Conservation (phyloP, 2,329 filamentous ascomycete genomes). For the Calonectria pteridis region DNA sequence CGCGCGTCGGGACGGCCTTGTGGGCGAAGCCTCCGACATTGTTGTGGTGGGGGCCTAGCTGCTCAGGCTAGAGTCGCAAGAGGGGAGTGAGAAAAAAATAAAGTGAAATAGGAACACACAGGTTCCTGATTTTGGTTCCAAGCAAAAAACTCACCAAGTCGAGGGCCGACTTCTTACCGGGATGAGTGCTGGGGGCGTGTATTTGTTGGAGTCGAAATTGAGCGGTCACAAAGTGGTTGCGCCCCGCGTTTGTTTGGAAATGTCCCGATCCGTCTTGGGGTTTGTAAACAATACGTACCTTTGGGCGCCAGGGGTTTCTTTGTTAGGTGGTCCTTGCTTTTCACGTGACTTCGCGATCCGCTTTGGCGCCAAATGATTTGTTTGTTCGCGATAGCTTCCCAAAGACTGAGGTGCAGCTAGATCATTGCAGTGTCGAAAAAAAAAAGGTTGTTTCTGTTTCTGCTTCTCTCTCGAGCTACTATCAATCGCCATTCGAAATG, state of each 20-base stretch:
- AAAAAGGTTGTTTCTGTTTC: background rate
- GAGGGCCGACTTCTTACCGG: constrained; percentile 14
- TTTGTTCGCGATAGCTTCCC: constrained; percentile 42
- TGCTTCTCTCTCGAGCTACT: background rate
- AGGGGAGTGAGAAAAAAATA: background rate
- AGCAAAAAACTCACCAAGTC: constrained; percentile 16
- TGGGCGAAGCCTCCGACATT: constrained; percentile 50
- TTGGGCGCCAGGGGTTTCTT: background rate
- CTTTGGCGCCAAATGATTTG: constrained; percentile 21
- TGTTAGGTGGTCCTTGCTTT: constrained; percentile 1
- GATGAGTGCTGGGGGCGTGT: constrained; percentile 16
- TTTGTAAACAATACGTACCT: constrained; percentile 55
- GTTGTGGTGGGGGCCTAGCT: constrained; percentile 22
- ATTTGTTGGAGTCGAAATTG: constrained; percentile 29
- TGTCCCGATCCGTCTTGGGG: constrained; percentile 53
- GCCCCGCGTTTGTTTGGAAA: constrained; percentile 55
- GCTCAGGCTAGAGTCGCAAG: constrained; percentile 14
- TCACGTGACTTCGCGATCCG: constrained; percentile 43
- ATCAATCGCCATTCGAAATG: constrained; percentile 55
- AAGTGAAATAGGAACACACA: background rate
- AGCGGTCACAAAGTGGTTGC: constrained; percentile 42
- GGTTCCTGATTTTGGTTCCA: background rate
- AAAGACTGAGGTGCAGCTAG: background rate
- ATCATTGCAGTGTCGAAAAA: background rate
- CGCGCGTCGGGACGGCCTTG: constrained; percentile 56